Evolutionary conservation across 768 basidiomycete genomes (phyloP), one percentile per base, ranked within the genome.

Genomic region (Candolleomyces efflorescens): DNA sequence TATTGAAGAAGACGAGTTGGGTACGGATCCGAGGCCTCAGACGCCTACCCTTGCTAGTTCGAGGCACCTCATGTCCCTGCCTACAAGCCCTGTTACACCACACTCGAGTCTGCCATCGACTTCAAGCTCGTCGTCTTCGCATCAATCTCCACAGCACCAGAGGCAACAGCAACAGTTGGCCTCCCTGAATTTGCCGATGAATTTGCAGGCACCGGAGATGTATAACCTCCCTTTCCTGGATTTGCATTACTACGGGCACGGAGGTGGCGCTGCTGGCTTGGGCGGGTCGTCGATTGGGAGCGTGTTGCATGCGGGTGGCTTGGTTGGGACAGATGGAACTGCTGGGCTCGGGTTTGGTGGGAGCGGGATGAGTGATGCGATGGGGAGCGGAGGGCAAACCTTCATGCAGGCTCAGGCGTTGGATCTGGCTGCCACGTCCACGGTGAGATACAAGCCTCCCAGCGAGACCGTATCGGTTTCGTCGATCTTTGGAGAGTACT

Each of bases 161-260:
- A 17, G 18, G 41, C 41, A 43, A 6, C 41, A 43, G 9, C 41
- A 43, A 3, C 41, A 43, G 41, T 17, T 43, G 41, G 41, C 17
- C 9, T 39, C 38, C 47, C n/a, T n/a, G 18, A 44, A 7, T 2
- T 44, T n/a, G 43, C 10, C 32, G 32, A 32, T 32, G 32, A 32
- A 32, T 11, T 11, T 32, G 11, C 32, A 5, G 5, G 23, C 54
- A 2, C 10, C 43, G n/a, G 64, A 64, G 32, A 32, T 62, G 32
- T 77, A 84, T 51, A 79, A 82, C 59, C 69, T 89, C 1, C 82
- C 87, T 2, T 90, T 88, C 70, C 75, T 90, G 55, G 89, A 90
- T 66, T 67, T 90, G 68, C 89, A 90, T 65, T 89, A 85, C 27
- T 63, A 62, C 53, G 62, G 60, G 41, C 49, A 38, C 37, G 50